phyloP scores from a whole-genome alignment of 225 moss, liverwort and hornwort species.

The Marchantia paleacea region DNA sequence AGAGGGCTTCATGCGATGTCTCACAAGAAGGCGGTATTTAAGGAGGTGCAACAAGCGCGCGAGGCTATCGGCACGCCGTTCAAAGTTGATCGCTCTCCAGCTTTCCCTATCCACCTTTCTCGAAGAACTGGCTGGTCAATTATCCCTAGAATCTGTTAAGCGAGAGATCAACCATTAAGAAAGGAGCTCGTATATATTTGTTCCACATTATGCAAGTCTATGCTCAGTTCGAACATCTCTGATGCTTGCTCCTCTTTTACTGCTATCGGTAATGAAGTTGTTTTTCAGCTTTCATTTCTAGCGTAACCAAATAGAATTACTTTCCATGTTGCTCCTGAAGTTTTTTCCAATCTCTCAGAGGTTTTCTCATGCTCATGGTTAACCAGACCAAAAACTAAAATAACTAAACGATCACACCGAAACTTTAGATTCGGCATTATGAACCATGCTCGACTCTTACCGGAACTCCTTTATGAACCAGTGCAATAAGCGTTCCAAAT shows the following conservation, averaged over 20 bases:
- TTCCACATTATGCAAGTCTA: background rate
- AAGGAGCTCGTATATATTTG: background rate
- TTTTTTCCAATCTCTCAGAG: too few species aligned
- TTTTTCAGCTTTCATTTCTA: too few species aligned
- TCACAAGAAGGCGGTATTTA: constrained; percentile 82
- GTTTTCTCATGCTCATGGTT: too few species aligned
- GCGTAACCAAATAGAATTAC: too few species aligned
- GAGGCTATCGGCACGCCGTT: constrained; percentile 71
- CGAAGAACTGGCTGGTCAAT: constrained; percentile 86
- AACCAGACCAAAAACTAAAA: too few species aligned
- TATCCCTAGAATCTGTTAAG: constrained; percentile 71
- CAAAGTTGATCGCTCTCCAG: constrained; percentile 62
- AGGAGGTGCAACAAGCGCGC: constrained; percentile 53
- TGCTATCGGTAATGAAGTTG: too few species aligned
- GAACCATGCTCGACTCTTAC: constrained; percentile 39
- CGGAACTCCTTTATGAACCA: constrained; percentile 78
- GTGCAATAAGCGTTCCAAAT: constrained; percentile 88
- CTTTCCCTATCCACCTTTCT: constrained; percentile 86
- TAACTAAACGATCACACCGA: too few species aligned
- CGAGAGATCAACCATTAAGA: background rate
- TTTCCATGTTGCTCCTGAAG: too few species aligned
- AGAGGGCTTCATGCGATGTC: constrained; percentile 1
- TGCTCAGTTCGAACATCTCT: too few species aligned
- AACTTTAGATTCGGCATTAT: too few species aligned
- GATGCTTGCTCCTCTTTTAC: too few species aligned